These are phyloP conservation scores for Wallacemonas sp. DNA, from an alignment of 208 protist species.

Conservation along the genomic window DNA sequence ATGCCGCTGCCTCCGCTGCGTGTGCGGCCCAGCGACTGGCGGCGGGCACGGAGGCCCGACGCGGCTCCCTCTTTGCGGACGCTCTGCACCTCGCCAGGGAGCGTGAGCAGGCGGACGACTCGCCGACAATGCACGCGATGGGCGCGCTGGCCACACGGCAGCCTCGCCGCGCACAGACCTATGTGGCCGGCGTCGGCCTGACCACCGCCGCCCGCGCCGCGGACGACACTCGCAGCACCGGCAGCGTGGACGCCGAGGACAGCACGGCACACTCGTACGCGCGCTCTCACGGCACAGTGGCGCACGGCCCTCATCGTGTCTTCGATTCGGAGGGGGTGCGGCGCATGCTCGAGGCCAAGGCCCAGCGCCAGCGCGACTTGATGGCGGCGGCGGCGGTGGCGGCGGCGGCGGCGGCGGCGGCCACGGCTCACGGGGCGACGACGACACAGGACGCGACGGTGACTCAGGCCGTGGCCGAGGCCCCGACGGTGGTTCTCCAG, in stretches of 20 bases:
- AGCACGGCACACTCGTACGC: too few relatives aligned
- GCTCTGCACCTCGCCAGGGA: background rate
- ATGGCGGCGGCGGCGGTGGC: slow-evolving; percentile 19
- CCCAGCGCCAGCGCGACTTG: slow-evolving; percentile 3
- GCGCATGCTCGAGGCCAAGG: slow-evolving; percentile 29
- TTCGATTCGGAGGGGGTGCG: slow-evolving; percentile 36
- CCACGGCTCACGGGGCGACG: too few relatives aligned
- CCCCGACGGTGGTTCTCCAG: too few relatives aligned
- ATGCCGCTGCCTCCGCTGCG: too few relatives aligned
- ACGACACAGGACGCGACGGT: too few relatives aligned
- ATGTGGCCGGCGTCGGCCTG: slow-evolving; percentile 6
- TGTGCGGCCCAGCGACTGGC: too few relatives aligned
- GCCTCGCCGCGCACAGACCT: background rate
- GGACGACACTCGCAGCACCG: background rate
- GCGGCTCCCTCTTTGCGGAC: background rate
- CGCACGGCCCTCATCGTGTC: slow-evolving; percentile 29
- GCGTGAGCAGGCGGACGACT: background rate
- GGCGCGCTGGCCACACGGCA: too few relatives aligned
- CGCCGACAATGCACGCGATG: background rate
- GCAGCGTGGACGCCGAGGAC: too few relatives aligned
- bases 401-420: slow-evolving; percentile 18
- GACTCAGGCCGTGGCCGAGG: too few relatives aligned
- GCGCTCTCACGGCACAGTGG: background rate
- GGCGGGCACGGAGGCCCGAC: too few relatives aligned
- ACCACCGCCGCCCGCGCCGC: background rate